Base-by-base conservation (phyloP, 2,329 filamentous ascomycete species). In the Xylaria sp. region DNA sequence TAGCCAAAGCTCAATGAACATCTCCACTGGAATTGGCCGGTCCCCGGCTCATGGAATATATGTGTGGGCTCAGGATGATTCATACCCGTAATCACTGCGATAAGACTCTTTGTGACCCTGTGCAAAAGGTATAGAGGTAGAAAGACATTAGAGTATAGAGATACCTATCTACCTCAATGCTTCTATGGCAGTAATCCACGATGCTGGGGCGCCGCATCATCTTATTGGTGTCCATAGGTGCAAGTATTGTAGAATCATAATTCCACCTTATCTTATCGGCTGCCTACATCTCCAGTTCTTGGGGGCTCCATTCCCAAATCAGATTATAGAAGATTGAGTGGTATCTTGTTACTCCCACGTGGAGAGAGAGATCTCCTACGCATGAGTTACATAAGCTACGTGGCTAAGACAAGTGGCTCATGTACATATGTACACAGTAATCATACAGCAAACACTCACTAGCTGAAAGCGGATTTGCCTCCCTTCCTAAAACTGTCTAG, bases 71-170 rank as follows among this genome's bases (percentile, higher is more conserved):
- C 6, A n/a, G n/a, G n/a, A 15, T 9, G 22, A 42, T 5, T 22
- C 1, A 13, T 38, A 22, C 22, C 38, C 11, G 17, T 45, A 27
- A 42, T 15, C 15, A 15, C 45, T 22, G 15, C 9, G 22, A 55
- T 25, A 45, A n/a, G 5, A 33, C 15, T 31, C 11, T n/a, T 59
- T 31, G 1, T 44, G 25, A 20, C 39, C 11, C 15, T 2, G 25
- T 39, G 39, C n/a, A n/a, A 39, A 45, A 22, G 27, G 13, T 25
- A 53, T 51, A 36, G 38, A 22, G 15, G 17, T 31, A 44, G 33
- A 51, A 36, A 51, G 50, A 42, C 5, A 20, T 62, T 33, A 57
- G 51, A 66, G 25, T 58, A 57, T 66, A 63, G 63, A 63, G 22
- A 57, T 63, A 29, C 31, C 15, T 54, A n/a, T 49, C 39, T 63